Base-by-base conservation (phyloP, 352 stramenopile genomes). In the Phytophthora pisi region DNA sequence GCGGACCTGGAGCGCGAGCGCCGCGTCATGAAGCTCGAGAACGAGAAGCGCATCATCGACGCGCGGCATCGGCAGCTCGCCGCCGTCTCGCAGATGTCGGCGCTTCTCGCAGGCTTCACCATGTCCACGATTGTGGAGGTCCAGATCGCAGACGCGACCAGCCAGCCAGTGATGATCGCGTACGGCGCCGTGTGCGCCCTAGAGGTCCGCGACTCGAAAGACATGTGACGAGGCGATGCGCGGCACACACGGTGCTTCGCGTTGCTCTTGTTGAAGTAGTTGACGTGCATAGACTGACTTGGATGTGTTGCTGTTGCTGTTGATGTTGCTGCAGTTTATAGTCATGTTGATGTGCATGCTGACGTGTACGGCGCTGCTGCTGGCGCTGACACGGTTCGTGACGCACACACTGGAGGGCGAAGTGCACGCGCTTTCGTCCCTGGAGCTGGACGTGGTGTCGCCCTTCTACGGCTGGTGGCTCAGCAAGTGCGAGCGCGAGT, bases 1-100 rank as follows among this genome's bases (percentile, higher is more conserved):
- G 81, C 81, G 58, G 86, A 94, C 45, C 57, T 92, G 9, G 82
- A 91, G 70, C 81, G 86, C 30, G 80, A 90, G 53, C 77, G 81
- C 0, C 86, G 86, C 28, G 73, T 91, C 31, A 57, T 88, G 56
- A 94, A 94, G 68, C 82, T 94, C 53, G 84, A 90, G 74, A 91
- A 90, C 71, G 86, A 94, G 70, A 91, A 92, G 69, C 81, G 81
- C 53, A 84, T 90, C 52, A 88, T 94, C 58, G 86, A 94, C 62
- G 81, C 83, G 20, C 79, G 84, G 3, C 75, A 86, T 72, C 80
- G 84, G 58, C 86, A 94, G 54, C 78, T 94, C 28, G 76, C 77
- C 51, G 78, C 79, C 0, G 66, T 94, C 13, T 88, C 81, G 6
- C 81, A 92, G 64, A 75, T 92, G 45, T 88, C 84, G 13, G 78